Evolutionary conservation across 1,139 yeast species (phyloP).

Genomic region (Suhomyces wounanorum): DNA sequence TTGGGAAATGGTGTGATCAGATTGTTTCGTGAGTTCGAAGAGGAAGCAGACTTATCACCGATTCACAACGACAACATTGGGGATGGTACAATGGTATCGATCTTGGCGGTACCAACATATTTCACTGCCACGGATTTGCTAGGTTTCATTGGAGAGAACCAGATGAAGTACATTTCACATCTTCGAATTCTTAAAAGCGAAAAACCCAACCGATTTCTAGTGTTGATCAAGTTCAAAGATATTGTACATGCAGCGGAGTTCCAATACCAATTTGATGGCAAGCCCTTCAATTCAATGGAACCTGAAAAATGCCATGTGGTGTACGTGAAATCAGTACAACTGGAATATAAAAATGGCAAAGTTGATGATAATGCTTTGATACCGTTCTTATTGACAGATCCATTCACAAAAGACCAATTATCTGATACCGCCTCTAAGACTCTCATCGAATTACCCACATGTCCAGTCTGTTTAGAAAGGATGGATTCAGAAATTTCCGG

Average conservation of each 20-base stretch:
- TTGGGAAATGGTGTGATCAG: slow-evolving; percentile 75
- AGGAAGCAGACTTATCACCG: slow-evolving; percentile 10
- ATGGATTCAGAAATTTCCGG: slow-evolving; percentile 87
- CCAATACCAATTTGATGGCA: slow-evolving; percentile 69
- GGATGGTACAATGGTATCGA: slow-evolving; percentile 70
- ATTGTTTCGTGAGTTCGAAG: slow-evolving; percentile 57
- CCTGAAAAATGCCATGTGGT: slow-evolving; percentile 85
- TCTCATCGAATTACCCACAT: slow-evolving; percentile 76
- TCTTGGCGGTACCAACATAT: slow-evolving; percentile 84
- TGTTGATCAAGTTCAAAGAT: slow-evolving; percentile 70
- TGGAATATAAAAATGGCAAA: slow-evolving; percentile 23
- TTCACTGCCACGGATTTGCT: slow-evolving; percentile 82
- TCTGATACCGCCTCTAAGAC: slow-evolving; percentile 13
- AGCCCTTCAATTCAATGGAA: slow-evolving; percentile 81
- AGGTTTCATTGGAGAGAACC: slow-evolving; percentile 72
- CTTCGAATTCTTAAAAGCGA: slow-evolving; percentile 70
- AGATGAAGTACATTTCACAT: slow-evolving; percentile 63
- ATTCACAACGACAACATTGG: slow-evolving; percentile 7
- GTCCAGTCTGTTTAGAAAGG: slow-evolving; percentile 91
- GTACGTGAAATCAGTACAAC: slow-evolving; percentile 60
- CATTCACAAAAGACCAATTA: slow-evolving; percentile 45
- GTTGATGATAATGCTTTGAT: slow-evolving; percentile 36
- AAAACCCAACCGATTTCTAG: slow-evolving; percentile 72
- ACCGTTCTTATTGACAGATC: slow-evolving; percentile 75
- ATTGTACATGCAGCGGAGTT: slow-evolving; percentile 60